phyloP scores from a whole-genome alignment of 768 basidiomycete genomes.

The Tulasnella sp. region DNA sequence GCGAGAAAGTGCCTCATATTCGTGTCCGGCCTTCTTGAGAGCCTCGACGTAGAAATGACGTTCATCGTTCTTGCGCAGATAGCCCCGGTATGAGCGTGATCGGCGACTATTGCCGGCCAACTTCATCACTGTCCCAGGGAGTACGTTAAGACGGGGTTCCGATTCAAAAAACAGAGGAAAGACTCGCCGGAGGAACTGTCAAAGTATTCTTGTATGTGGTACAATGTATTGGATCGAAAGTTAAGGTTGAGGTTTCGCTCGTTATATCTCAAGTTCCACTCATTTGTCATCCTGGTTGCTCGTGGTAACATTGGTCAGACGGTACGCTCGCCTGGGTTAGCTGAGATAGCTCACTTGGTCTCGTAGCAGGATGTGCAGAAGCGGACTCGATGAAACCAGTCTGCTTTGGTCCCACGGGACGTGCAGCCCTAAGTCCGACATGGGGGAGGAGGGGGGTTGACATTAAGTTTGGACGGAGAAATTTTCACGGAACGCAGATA shows the following conservation, averaged over 20 bases:
- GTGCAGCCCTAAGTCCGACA: background rate
- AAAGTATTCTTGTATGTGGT: background rate
- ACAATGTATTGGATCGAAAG: background rate
- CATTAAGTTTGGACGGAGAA: too few relatives aligned
- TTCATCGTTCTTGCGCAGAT: background rate
- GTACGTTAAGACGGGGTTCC: too few relatives aligned
- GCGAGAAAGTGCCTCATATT: background rate
- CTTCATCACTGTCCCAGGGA: too few relatives aligned
- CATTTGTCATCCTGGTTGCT: background rate
- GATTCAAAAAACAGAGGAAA: background rate
- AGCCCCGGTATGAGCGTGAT: too few relatives aligned
- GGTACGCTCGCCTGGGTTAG: background rate
- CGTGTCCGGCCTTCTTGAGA: background rate
- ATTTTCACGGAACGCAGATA: background rate
- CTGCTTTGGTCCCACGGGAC: background rate
- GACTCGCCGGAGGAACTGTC: background rate
- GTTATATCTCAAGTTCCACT: background rate
- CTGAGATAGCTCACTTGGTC: background rate
- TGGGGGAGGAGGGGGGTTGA: too few relatives aligned
- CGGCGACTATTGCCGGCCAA: too few relatives aligned
- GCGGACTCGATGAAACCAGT: background rate
- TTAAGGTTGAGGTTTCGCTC: background rate
- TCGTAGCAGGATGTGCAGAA: conserved; percentile 14
- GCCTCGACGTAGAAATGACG: background rate
- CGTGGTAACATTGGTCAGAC: background rate